Conservation (phyloP, 2,329 filamentous ascomycete species). For the Massarina eburnea region DNA sequence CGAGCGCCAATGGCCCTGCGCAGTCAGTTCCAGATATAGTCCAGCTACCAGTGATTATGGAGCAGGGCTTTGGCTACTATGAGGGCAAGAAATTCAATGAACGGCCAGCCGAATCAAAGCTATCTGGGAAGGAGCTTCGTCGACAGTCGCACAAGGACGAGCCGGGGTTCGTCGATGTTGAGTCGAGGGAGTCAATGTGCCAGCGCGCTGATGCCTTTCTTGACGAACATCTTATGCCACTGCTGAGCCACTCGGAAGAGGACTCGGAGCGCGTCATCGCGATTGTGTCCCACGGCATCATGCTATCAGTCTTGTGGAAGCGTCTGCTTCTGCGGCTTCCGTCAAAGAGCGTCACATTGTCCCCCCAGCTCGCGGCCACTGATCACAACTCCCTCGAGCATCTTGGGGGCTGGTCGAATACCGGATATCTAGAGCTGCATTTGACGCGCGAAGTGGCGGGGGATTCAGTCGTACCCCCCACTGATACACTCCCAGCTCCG, state of each 20-base stretch:
- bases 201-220: slow-evolving; percentile 68
- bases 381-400: slow-evolving; percentile 51
- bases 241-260: slow-evolving; percentile 46
- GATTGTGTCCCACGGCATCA: slow-evolving; percentile 81
- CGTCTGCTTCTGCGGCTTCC: slow-evolving; percentile 61
- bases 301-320: slow-evolving; percentile 70
- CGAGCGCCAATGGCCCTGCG: slow-evolving; percentile 1
- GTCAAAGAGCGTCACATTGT: slow-evolving; percentile 48
- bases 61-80: slow-evolving; percentile 72
- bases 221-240: slow-evolving; percentile 61
- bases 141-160: slow-evolving; percentile 44
- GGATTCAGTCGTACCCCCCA: neutral
- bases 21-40: slow-evolving; percentile 21
- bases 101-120: slow-evolving; percentile 40
- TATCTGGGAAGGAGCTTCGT: slow-evolving; percentile 44
- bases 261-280: slow-evolving; percentile 53
- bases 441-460: slow-evolving; percentile 20
- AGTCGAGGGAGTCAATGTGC: slow-evolving; percentile 69
- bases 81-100: slow-evolving; percentile 64
- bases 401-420: slow-evolving; percentile 66
- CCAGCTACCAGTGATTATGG: slow-evolving; percentile 54
- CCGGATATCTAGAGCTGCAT: slow-evolving; percentile 60
- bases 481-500: neutral
- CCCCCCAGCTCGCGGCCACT: slow-evolving; percentile 44
- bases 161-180: slow-evolving; percentile 58